These are phyloP conservation scores for Rhizopus arrhizus DNA, from an alignment of 371 early-diverging fungal genomes.

Conservation along the genomic window DNA sequence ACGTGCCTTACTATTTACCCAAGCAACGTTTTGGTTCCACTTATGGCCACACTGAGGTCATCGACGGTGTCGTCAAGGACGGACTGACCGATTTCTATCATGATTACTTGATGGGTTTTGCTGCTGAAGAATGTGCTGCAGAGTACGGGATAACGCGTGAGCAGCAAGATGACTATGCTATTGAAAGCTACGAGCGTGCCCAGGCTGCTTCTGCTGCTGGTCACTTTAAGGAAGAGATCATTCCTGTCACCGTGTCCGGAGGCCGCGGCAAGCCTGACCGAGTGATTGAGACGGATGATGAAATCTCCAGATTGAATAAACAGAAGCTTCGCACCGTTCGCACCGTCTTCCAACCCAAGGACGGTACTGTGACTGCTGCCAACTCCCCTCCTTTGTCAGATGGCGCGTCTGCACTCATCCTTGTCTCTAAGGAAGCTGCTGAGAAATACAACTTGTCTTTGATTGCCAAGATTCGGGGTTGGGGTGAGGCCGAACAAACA, in stretches of 20 bases:
- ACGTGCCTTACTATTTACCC: slow-evolving; percentile 91
- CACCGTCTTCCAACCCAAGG: slow-evolving; percentile 85
- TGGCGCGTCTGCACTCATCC: slow-evolving; percentile 92
- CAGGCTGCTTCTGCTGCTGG: slow-evolving; percentile 82
- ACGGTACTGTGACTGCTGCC: slow-evolving; percentile 94
- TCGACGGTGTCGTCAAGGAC: slow-evolving; percentile 91
- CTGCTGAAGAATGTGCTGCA: slow-evolving; percentile 91
- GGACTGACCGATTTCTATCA: slow-evolving; percentile 93
- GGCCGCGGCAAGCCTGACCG: slow-evolving; percentile 85
- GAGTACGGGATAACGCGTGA: slow-evolving; percentile 82
- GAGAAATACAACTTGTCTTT: slow-evolving; percentile 74
- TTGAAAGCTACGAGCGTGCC: slow-evolving; percentile 85
- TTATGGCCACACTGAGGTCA: slow-evolving; percentile 82
- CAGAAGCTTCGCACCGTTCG: slow-evolving; percentile 84
- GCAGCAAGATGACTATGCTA: slow-evolving; percentile 89
- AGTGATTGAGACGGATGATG: slow-evolving; percentile 81
- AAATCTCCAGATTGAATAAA: slow-evolving; percentile 68
- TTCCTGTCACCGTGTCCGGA: slow-evolving; percentile 82
- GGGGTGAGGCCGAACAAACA: slow-evolving; percentile 76
- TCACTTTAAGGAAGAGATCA: slow-evolving; percentile 82
- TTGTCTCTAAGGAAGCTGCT: slow-evolving; percentile 80
- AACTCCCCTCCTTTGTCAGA: slow-evolving; percentile 94
- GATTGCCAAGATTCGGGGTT: slow-evolving; percentile 73
- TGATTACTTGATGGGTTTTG: slow-evolving; percentile 87
- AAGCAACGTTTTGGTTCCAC: slow-evolving; percentile 78